Base-by-base conservation (phyloP, 331 rosid species). In the Cydonia oblonga region DNA sequence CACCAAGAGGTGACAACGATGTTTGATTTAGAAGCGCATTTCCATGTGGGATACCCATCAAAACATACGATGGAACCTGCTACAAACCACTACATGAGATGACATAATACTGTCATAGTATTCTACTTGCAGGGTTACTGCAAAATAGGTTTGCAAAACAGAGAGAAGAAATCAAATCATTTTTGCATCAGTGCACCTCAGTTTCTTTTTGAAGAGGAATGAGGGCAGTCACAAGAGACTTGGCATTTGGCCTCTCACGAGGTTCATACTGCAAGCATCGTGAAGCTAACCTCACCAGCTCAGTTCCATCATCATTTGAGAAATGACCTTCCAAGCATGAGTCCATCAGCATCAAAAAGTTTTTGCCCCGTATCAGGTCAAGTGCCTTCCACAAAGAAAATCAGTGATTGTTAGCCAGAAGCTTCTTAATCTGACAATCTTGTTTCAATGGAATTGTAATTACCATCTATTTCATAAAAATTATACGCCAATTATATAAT, bases 211-310 rank as follows among this genome's bases (percentile, higher is more conserved):
- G 97, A 85, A 92, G 96, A 54, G 88, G 85, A 57, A 86, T 25
- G 32, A 90, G 82, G 76, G 97, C 92, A 68, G 87, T 79, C 70
- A 84, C 95, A 69, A 92, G 95, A 29, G 95, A 88, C 83, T 85
- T 89, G 56, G 91, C 85, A 88, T 92, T 89, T 78, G 97, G 97
- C 86, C 97, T 88, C 82, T 92, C 96, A 49, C 97, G 97, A 70
- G 93, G 89, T 81, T 90, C 96, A 81, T 86, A 90, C 59, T 92
- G 95, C 81, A 92, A 82, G 84, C 97, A 92, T 28, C 95, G 91
- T 5, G 96, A 92, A 65, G 96, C 96, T 77, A 92, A 81, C 72
- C 92, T 76, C 76, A 92, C 97, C 66, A 92, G 54, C 70, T 92
- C 96, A 65, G 95, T 85, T 75, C 97, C 92, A 68, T 92, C 96